These are phyloP conservation scores for Annona cherimola DNA, from an alignment of 164 flowering plant genomes.

Conservation along the genomic window DNA sequence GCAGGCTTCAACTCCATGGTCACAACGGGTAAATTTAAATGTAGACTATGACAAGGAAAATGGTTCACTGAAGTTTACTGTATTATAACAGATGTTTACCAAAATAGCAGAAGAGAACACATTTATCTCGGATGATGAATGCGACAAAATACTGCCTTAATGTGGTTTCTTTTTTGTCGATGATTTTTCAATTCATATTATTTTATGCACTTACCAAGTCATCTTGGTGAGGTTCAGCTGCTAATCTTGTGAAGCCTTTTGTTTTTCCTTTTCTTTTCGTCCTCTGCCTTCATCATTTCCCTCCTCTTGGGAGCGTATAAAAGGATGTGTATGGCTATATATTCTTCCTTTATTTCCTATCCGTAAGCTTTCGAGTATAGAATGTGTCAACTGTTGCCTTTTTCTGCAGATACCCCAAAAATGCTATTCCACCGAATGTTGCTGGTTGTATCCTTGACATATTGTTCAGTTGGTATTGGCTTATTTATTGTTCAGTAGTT, in stretches of 20 bases:
- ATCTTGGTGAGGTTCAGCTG: neutral
- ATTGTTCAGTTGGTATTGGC: neutral
- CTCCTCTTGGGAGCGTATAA: no score
- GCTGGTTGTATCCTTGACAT: constrained; percentile 19
- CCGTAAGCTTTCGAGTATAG: neutral
- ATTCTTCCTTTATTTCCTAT: neutral
- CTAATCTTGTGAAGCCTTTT: neutral
- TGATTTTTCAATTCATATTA: neutral
- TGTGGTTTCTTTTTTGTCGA: neutral
- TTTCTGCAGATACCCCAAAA: constrained; percentile 16
- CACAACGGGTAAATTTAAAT: neutral
- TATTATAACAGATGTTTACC: neutral
- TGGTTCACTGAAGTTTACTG: neutral
- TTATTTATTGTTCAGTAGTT: no score
- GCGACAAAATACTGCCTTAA: neutral
- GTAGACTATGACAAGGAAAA: neutral
- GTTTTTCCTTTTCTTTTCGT: neutral
- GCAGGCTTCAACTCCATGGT: neutral
- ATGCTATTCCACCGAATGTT: constrained; percentile 18
- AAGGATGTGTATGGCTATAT: neutral
- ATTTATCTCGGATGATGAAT: neutral
- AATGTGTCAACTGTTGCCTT: neutral
- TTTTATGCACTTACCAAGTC: neutral
- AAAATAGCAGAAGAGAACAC: no score
- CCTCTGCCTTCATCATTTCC: no score